Evolutionary conservation across 1,284 basidiomycete genomes (phyloP), one percentile per base, ranked within the genome.

Genomic region (Rhodotorula mucilaginosa): DNA sequence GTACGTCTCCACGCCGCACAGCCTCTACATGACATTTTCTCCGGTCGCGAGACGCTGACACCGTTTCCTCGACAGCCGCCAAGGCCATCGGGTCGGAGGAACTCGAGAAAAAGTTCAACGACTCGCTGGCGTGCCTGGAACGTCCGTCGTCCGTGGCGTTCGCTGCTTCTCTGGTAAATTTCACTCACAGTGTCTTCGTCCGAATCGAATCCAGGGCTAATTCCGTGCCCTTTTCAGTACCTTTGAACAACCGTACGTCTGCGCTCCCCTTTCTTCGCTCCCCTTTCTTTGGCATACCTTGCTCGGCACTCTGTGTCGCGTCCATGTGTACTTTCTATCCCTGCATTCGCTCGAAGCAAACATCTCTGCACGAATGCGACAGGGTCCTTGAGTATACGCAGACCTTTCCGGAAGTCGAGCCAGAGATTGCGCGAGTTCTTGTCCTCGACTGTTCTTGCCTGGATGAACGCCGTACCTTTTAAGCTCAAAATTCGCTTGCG

Each of bases 31-130:
- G 15, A 1, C 23, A 23, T 31, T 39, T 12, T 19, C 61, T 7
- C 18, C n/a, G 5, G 8, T 2, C 6, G 26, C 19, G 21, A n/a
- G 26, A 18, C 21, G 52, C 18, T 39, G n/a, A 52, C 39, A 5
- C 16, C 48, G 8, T 12, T 44, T 10, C 12, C 39, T 44, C 39
- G 39, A 34, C 64, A 72, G 74, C 96, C 0, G 92, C 95, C 1
- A 93, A 94, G 79, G 96, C 97, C 19, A 98, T 98, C 74, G 96
- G 96, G 13, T 98, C 98, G 80, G 86, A 85, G 13, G 95, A 98
- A 78, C 84, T 99, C 51, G 88, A 94, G 82, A 88, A 93, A 78
- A 96, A 93, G 81, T 97, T 97, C 79, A 88, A 90, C 75, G 91
- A 91, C 79, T 85, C 90, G 23, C 88, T 91, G 4, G 91, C 93